Evolutionary conservation across 106 monocot genomes (phyloP).

Genomic region (Cymbidium sinense): DNA sequence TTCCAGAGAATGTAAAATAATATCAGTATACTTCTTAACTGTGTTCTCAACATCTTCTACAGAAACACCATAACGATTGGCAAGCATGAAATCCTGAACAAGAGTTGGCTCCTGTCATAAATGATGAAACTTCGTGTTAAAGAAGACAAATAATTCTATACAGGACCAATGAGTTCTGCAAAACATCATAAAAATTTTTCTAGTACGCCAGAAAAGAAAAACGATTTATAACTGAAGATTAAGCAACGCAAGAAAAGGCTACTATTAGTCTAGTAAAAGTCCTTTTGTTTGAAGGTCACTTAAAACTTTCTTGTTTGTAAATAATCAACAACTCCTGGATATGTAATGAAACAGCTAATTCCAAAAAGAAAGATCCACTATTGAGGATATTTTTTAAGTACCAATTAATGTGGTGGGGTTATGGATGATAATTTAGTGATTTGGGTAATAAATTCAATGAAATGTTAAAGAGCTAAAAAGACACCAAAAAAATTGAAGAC

Average conservation of each 20-base stretch:
- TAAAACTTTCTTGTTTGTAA: neutral
- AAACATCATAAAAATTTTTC: neutral
- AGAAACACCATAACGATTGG: slow-evolving; percentile 22
- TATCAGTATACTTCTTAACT: slow-evolving; percentile 61
- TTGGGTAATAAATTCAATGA: neutral
- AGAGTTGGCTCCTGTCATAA: neutral
- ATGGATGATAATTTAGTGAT: neutral
- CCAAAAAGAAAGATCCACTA: neutral
- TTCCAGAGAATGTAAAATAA: slow-evolving; percentile 48
- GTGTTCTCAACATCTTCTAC: slow-evolving; percentile 49
- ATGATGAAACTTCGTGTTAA: neutral
- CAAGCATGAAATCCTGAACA: slow-evolving; percentile 2
- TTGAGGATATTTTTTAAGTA: neutral
- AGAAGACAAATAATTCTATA: neutral
- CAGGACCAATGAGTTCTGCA: neutral
- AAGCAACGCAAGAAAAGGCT: neutral
- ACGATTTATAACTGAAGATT: neutral
- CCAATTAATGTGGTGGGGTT: neutral
- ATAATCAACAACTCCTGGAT: neutral
- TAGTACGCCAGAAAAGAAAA: neutral
- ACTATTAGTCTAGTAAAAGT: neutral
- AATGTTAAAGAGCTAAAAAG: neutral
- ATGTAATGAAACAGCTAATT: no score
- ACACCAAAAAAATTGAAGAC: neutral
- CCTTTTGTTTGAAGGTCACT: neutral